These are phyloP conservation scores for Blattamonas nauphoetae DNA, from an alignment of 78 protist genomes.

Conservation along the genomic window DNA sequence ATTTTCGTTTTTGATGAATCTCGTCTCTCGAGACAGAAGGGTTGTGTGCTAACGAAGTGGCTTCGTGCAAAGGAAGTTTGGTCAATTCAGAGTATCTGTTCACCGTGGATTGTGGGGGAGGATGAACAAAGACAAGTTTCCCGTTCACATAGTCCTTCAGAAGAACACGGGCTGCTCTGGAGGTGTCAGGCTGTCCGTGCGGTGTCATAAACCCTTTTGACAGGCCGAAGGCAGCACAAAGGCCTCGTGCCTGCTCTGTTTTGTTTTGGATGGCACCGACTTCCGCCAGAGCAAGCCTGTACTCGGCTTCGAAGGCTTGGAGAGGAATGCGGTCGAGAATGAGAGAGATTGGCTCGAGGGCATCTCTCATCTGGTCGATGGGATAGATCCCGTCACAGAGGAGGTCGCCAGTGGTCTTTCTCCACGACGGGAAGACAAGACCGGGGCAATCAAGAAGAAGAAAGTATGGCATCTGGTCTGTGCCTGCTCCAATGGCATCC, in stretches of 20 bases:
- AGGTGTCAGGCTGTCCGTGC: conserved; percentile 51
- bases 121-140: not conserved
- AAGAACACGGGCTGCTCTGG: conserved; percentile 40
- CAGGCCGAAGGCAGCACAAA: not conserved
- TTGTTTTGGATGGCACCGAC: not conserved
- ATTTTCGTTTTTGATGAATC: too few species aligned
- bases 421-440: conserved; percentile 72
- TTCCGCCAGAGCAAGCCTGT: conserved; percentile 16
- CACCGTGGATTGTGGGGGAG: too few species aligned
- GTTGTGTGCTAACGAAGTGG: too few species aligned
- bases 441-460: conserved; percentile 93
- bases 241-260: not conserved
- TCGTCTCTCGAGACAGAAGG: too few species aligned
- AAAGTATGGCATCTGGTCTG: not conserved
- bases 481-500: not conserved
- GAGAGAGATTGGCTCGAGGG: not conserved
- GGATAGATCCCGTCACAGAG: conserved; percentile 81
- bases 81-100: too few species aligned
- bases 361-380: conserved; percentile 73
- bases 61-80: too few species aligned
- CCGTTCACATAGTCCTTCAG: conserved; percentile 63
- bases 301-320: conserved; percentile 37
- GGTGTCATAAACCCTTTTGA: conserved; percentile 40
- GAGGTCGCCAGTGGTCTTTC: conserved; percentile 53
- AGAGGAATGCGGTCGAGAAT: conserved; percentile 36